Evolutionary conservation across 441 rosid species (phyloP), one percentile per base, ranked within the genome.

Genomic region (Erodium texanum): DNA sequence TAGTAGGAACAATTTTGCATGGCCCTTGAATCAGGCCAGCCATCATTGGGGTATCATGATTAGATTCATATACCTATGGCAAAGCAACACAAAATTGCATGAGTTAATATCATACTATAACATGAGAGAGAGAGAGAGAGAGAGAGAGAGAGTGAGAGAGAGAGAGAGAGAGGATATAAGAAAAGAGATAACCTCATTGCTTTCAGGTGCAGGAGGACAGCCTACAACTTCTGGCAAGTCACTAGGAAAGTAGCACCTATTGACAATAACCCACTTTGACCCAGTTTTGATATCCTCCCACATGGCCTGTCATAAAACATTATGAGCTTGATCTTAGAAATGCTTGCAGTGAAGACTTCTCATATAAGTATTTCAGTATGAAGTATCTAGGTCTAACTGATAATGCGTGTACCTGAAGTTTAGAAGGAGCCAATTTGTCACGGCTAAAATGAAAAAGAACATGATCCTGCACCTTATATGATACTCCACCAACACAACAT

Each of bases 51-150:
- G 67, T 84, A 68, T 79, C 83, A 16, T 80, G 86, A 75, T 85
- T 87, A 65, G 96, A 89, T 65, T 84, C 87, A 75, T 87, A 89
- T 41, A 89, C 89, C 96, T 89, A 67, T 66, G 77, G 54, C 62
- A 74, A 12, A 22, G 18, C 24, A 32, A 16, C 48, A 56, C 20
- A 64, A 7, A 24, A 12, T 24, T 24, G 0, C 11, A 62, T 24
- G 22, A 7, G 18, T 61, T 24, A 62, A 15, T 61, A 27, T 19
- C 19, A 27, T 36, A 43, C 2, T 10, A 29, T 27, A 23, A n/a
- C 54, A 23, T 36, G 32, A 66, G 16, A 45, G 16, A 38, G 29
- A 16, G 66, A 6, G 10, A 3, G 20, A 11, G 12, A 8, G 5
- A 29, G 6, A 29, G 34, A 29, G 34, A 29, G 34, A 29, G 3